Conservation (phyloP, 1,284 basidiomycete genomes). For the Papiliotrema nemorosa region DNA sequence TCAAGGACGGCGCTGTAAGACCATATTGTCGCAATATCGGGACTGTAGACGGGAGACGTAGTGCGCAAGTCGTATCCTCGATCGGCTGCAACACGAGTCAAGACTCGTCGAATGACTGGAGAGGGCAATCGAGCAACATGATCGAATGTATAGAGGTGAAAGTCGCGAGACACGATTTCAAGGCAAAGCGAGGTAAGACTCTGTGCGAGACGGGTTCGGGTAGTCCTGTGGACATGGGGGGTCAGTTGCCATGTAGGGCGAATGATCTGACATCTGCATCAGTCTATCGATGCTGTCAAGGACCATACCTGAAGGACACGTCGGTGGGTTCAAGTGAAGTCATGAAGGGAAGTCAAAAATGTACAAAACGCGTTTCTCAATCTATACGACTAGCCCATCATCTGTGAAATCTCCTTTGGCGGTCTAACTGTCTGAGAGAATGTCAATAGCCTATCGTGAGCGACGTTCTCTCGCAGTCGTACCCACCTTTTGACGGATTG, state of each 20-base stretch:
- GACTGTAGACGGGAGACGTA: conserved; percentile 2
- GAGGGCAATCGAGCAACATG: conserved; percentile 20
- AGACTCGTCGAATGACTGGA: conserved; percentile 15
- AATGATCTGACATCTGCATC: too few relatives aligned
- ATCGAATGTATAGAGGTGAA: conserved; percentile 22
- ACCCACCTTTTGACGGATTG: conserved; percentile 89
- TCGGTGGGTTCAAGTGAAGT: too few relatives aligned
- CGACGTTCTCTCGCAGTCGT: conserved; percentile 10
- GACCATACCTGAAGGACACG: too few relatives aligned
- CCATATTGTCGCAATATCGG: conserved; percentile 43
- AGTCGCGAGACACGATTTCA: conserved; percentile 23
- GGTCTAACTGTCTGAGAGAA: conserved; percentile 94
- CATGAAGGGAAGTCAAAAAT: too few relatives aligned
- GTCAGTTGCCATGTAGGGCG: too few relatives aligned
- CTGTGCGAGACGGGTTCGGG: too few relatives aligned
- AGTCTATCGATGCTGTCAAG: too few relatives aligned
- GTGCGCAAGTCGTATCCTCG: conserved; percentile 15
- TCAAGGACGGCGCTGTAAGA: conserved; percentile 22
- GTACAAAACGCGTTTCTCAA: too few relatives aligned
- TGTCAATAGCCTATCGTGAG: conserved; percentile 66
- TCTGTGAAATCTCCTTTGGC: conserved; percentile 80
- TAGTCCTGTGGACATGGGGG: too few relatives aligned
- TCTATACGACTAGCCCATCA: conserved; percentile 77
- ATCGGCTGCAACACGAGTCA: conserved; percentile 25
- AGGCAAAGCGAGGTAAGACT: conserved; percentile 30